phyloP scores from a whole-genome alignment of 2,329 filamentous ascomycete genomes.

The Fusarium chlamydosporum region DNA sequence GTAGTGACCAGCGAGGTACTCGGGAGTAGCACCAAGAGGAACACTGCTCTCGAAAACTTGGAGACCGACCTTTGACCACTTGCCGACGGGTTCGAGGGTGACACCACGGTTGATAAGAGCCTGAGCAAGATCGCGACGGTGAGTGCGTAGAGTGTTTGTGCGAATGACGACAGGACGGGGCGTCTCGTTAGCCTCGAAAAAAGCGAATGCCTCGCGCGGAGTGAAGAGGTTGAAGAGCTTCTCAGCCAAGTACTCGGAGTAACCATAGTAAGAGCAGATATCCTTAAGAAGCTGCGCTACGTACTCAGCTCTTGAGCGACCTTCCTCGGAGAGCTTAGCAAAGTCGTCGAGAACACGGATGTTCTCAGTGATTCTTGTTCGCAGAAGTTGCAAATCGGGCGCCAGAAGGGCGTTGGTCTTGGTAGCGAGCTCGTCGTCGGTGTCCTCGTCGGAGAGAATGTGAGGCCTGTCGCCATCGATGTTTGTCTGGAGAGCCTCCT shows the following conservation, averaged over 20 bases:
- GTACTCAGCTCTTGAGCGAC: conserved; percentile 89
- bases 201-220: conserved; percentile 93
- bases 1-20: conserved; percentile 97
- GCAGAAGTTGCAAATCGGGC: conserved; percentile 89
- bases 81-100: conserved; percentile 94
- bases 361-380: conserved; percentile 91
- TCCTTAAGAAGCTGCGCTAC: conserved; percentile 88
- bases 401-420: conserved; percentile 77
- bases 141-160: conserved; percentile 91
- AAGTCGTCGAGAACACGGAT: conserved; percentile 93
- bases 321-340: conserved; percentile 81
- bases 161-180: conserved; percentile 94
- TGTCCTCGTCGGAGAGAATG: conserved; percentile 73
- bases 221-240: conserved; percentile 95
- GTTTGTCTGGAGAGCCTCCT: conserved; percentile 91
- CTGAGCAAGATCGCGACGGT: conserved; percentile 86
- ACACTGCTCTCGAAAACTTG: conserved; percentile 93
- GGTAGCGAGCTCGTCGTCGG: conserved; percentile 71
- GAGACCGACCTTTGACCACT: conserved; percentile 98
- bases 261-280: conserved; percentile 96
- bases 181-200: conserved; percentile 99
- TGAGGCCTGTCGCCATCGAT: conserved; percentile 83
- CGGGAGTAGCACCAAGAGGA: conserved; percentile 92
- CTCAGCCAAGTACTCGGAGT: conserved; percentile 93
- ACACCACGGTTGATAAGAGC: conserved; percentile 96